Evolutionary conservation across 2,329 filamentous ascomycete genomes (phyloP), one percentile per base, ranked within the genome.

Genomic region (Fusarium sp.): DNA sequence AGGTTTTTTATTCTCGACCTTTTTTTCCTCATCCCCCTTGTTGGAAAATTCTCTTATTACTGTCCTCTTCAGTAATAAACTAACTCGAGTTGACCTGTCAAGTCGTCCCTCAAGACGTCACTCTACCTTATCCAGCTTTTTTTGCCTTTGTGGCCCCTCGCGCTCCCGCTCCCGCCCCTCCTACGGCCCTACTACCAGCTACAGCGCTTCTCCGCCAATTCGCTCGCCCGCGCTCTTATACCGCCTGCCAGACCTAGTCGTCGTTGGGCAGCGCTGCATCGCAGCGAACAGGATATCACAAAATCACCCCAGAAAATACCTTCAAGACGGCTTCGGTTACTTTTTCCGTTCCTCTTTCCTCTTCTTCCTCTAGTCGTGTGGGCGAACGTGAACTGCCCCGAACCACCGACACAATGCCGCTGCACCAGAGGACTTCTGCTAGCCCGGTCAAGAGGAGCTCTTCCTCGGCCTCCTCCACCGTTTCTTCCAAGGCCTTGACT

Each of bases 181-280:
- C 72, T 69, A 67, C 63, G 70, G 59, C 70, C 62, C 38, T 42
- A 20, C 8, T 42, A 64, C 70, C 67, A 27, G 59, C 51, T 67
- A 42, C 59, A 74, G 63, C 54, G 61, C 70, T 62, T 42, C 61
- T 58, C 64, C 63, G 67, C 57, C 68, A 72, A 72, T 68, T 63
- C 72, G 65, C 61, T 62, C 61, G 64, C 67, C 65, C 61, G 68
- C 69, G 67, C 64, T 69, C 62, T 67, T 66, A 58, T 67, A 69
- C 49, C 63, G 64, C 58, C 73, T 75, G 73, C 73, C 73, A 75
- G 73, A 75, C 71, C 69, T 62, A 65, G 51, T 40, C 67, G 70
- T 75, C 73, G 73, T 75, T 75, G 73, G 73, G 73, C 73, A 75
- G 73, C 65, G 70, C 73, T 75, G 73, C 72, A 73, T 67, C 71